Conservation (phyloP, 2,329 filamentous ascomycete species). For the Xylaria sp. region DNA sequence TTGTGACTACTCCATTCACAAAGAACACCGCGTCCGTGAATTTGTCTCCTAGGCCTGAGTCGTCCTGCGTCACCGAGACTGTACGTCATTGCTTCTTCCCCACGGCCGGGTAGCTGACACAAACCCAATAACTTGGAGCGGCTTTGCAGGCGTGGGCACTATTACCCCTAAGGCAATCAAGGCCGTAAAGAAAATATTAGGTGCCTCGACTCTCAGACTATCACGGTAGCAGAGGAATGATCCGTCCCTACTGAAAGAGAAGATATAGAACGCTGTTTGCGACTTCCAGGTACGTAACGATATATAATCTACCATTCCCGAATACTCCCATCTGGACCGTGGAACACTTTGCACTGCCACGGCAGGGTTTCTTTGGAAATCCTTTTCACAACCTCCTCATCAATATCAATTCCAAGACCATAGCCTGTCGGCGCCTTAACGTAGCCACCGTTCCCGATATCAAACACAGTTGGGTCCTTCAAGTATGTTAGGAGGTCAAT, state of each 20-base stretch:
- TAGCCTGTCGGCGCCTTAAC: constrained; percentile 68
- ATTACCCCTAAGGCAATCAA: too few species aligned
- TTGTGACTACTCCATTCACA: not conserved
- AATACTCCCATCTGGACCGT: constrained; percentile 55
- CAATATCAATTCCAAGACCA: constrained; percentile 75
- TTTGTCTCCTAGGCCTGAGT: too few species aligned
- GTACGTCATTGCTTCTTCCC: too few species aligned
- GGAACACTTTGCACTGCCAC: constrained; percentile 74
- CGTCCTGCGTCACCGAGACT: too few species aligned
- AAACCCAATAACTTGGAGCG: too few species aligned
- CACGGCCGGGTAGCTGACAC: too few species aligned
- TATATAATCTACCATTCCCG: constrained; percentile 34
- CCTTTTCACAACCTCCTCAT: constrained; percentile 73
- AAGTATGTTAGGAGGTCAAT: constrained; percentile 72
- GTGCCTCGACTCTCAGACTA: too few species aligned
- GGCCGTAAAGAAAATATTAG: too few species aligned
- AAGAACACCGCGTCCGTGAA: too few species aligned
- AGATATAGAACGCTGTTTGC: not conserved
- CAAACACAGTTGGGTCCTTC: constrained; percentile 71
- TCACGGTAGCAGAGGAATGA: too few species aligned
- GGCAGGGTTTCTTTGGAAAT: constrained; percentile 67
- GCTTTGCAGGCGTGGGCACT: too few species aligned
- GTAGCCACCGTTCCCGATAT: constrained; percentile 70
- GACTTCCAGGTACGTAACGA: not conserved
- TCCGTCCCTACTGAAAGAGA: not conserved